Percentiles rank a stretch among this genome's conserved stretches.
Conservation (phyloP, 805 yeast species). For the Candida insectorum region DNA sequence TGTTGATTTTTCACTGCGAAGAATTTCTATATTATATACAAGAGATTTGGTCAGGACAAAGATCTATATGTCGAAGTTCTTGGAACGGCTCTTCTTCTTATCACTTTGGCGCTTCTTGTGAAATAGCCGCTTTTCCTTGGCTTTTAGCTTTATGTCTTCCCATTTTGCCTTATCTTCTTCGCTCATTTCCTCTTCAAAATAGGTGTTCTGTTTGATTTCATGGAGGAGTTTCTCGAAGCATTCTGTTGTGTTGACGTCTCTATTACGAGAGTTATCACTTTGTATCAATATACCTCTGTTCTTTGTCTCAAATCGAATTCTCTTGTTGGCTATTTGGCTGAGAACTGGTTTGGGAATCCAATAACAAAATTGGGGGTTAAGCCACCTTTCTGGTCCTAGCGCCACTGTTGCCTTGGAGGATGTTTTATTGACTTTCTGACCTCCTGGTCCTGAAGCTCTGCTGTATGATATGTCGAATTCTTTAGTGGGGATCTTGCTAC, state of each 20-base stretch:
- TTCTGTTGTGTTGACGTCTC: constrained; percentile 52
- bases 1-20: too few species aligned
- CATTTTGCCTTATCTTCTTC: constrained; percentile 49
- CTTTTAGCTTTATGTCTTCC: constrained; percentile 35
- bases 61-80: constrained; percentile 25
- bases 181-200: constrained; percentile 46
- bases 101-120: constrained; percentile 37
- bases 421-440: constrained; percentile 80
- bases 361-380: constrained; percentile 29
- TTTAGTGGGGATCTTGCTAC: constrained; percentile 39
- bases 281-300: constrained; percentile 55
- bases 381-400: constrained; percentile 42
- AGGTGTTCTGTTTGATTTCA: constrained; percentile 47
- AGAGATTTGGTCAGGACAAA: too few species aligned
- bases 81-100: constrained; percentile 34
- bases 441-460: constrained; percentile 82
- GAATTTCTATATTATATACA: too few species aligned
- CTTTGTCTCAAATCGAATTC: constrained; percentile 54
- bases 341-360: constrained; percentile 62
- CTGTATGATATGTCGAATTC: constrained; percentile 45
- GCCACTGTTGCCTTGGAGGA: constrained; percentile 64
- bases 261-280: constrained; percentile 56
- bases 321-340: constrained; percentile 33
- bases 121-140: constrained; percentile 29
- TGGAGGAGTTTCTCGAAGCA: constrained; percentile 59